These are phyloP conservation scores for Blastobotrys americana DNA, from an alignment of 805 yeast species.

Conservation along the genomic window DNA sequence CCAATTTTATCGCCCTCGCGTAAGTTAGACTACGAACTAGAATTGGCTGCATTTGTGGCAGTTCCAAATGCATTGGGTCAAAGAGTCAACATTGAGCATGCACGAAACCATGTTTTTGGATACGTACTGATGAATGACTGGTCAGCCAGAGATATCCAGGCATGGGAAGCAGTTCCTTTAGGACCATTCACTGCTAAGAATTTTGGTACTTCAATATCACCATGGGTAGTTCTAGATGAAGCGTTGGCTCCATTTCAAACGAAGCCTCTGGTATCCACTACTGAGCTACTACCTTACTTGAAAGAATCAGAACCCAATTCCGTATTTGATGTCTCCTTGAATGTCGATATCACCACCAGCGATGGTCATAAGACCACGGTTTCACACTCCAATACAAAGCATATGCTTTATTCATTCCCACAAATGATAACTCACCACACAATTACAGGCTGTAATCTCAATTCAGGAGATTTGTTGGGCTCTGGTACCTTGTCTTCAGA, in stretches of 20 bases:
- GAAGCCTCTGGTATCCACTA: conserved; percentile 13
- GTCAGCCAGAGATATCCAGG: conserved; percentile 25
- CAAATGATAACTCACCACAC: conserved; percentile 26
- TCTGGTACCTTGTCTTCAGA: conserved; percentile 25
- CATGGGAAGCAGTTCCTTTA: conserved; percentile 25
- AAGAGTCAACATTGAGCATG: conserved; percentile 15
- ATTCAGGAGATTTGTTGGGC: conserved; percentile 23
- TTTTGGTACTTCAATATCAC: conserved; percentile 23
- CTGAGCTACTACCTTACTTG: conserved; percentile 16
- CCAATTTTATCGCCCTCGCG: conserved; percentile 9
- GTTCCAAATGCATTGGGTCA: conserved; percentile 18
- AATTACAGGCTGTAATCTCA: conserved; percentile 21
- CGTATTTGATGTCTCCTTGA: conserved; percentile 16
- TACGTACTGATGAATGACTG: conserved; percentile 25
- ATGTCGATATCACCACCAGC: conserved; percentile 10
- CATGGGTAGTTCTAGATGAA: conserved; percentile 24
- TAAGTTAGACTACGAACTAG: conserved; percentile 22
- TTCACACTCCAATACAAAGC: conserved; percentile 11
- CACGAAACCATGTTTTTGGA: conserved; percentile 22
- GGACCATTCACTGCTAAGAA: conserved; percentile 25
- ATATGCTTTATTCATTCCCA: conserved; percentile 20
- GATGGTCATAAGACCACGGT: conserved; percentile 12
- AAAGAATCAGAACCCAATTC: conserved; percentile 11
- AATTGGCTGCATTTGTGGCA: conserved; percentile 21
- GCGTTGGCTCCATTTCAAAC: conserved; percentile 18